Base-by-base conservation (phyloP, 352 stramenopile species). In the Blastocystis sp. region DNA sequence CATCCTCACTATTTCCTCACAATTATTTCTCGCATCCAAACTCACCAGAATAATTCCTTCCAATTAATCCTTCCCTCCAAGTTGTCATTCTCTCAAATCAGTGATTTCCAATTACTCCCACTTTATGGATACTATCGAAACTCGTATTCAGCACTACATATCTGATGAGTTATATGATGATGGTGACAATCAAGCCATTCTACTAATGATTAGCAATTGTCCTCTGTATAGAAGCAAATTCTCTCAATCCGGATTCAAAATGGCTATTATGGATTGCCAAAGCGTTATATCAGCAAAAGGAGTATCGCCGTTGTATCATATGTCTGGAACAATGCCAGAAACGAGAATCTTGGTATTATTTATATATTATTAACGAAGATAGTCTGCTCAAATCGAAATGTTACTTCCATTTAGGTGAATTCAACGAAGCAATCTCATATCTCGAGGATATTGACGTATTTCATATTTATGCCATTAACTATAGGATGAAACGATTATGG, bases 131-230 rank as follows among this genome's bases (percentile, higher is more conserved):
- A 6, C 3, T 33, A 3, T 62, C 13, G 56, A 62, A 6, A 33
- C 56, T 62, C 56, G 27, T n/a, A 78, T 78, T 22, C 1, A 78
- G 22, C 37, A 78, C 4, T 57, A 30, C 19, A 40, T 78, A 40
- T 40, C 33, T 2, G 30, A 84, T 84, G 73, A 84, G 48, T 27
- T 84, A 37, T 84, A 53, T 37, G 73, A 84, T 66, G 73, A 84
- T 27, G 73, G 73, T 84, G 51, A 7, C 4, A 48, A 13, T 5
- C 11, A 2, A 1, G 19, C 1, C 9, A 4, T 19, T 84, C n/a
- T 1, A 3, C 35, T 48, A 27, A 15, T 37, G 4, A 58, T 13
- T 66, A 84, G 73, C 54, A 13, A 44, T 84, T 33, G 66, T 66
- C 30, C 73, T 84, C 37, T 51, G 42, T 44, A 57, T 64, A 40